Percentiles rank a stretch among this genome's conserved stretches.
Conservation (phyloP, 768 basidiomycete genomes). For the Hypholoma fasciculare region DNA sequence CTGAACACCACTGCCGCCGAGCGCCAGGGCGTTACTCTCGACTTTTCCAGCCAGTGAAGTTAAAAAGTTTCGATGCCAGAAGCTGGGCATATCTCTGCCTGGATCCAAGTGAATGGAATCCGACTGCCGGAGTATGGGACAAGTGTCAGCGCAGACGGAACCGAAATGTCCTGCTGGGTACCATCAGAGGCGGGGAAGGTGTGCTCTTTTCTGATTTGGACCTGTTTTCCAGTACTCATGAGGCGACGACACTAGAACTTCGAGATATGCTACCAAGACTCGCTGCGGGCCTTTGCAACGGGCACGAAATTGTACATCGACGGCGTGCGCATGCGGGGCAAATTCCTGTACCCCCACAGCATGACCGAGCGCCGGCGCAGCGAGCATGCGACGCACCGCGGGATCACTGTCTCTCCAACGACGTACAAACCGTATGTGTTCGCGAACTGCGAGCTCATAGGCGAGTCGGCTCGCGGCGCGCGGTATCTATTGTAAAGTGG, state of each 20-base stretch:
- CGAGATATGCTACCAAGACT: conserved; percentile 6
- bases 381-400: conserved; percentile 3
- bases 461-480: neutral
- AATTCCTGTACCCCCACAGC: neutral
- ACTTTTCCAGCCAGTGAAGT: neutral
- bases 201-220: neutral
- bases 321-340: neutral
- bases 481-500: neutral
- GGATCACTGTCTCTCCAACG: neutral
- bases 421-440: conserved; percentile 6
- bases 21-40: neutral
- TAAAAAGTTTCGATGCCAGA: neutral
- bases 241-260: neutral
- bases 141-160: conserved; percentile 15
- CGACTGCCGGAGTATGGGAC: conserved; percentile 19
- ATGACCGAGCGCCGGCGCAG: neutral
- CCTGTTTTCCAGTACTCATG: neutral
- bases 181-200: conserved; percentile 20
- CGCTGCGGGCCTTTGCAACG: neutral
- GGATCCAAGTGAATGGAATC: conserved; percentile 19
- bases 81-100: conserved; percentile 9
- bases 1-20: neutral
- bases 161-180: conserved; percentile 27
- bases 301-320: conserved; percentile 4
- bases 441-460: conserved; percentile 12